A percentile compares a stretch with the other conserved stretches of the same genome.
These are phyloP conservation scores for Atkinsonella hypoxylon DNA, from an alignment of 2,329 filamentous ascomycete genomes.

Conservation along the genomic window DNA sequence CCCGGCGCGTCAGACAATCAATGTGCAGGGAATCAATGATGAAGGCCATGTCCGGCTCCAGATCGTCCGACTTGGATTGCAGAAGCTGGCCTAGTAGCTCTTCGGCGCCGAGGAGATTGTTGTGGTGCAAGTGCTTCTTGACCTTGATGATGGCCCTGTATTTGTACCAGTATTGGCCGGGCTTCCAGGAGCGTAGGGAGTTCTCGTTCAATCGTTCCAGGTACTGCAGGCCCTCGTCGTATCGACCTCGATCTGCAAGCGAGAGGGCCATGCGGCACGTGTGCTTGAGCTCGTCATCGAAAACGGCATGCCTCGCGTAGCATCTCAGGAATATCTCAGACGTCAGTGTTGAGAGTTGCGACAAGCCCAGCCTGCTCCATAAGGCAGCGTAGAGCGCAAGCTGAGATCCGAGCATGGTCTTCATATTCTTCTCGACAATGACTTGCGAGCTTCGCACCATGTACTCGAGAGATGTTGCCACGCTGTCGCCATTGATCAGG, in stretches of 20 bases:
- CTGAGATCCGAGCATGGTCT: conserved; percentile 60
- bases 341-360: conserved; percentile 42
- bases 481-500: conserved; percentile 57
- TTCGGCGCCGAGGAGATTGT: conserved; percentile 39
- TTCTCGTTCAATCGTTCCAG: conserved; percentile 41
- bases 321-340: conserved; percentile 68
- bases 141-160: conserved; percentile 56
- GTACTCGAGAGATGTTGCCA: conserved; percentile 56
- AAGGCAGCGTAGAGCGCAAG: conserved; percentile 60
- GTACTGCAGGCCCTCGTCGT: conserved; percentile 47
- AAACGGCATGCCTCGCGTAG: conserved; percentile 43
- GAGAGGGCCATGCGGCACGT: conserved; percentile 54
- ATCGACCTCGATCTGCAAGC: conserved; percentile 54
- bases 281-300: conserved; percentile 71
- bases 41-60: conserved; percentile 40
- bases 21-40: conserved; percentile 40
- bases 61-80: conserved; percentile 36
- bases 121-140: conserved; percentile 46
- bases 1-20: conserved; percentile 36
- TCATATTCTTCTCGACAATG: conserved; percentile 64
- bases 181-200: conserved; percentile 59
- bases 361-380: conserved; percentile 62
- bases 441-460: conserved; percentile 75
- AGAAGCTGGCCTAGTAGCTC: conserved; percentile 38
- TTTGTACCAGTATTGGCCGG: conserved; percentile 60